These are phyloP conservation scores for Dalbergia oliveri DNA, from an alignment of 306 rosid species.

Conservation along the genomic window DNA sequence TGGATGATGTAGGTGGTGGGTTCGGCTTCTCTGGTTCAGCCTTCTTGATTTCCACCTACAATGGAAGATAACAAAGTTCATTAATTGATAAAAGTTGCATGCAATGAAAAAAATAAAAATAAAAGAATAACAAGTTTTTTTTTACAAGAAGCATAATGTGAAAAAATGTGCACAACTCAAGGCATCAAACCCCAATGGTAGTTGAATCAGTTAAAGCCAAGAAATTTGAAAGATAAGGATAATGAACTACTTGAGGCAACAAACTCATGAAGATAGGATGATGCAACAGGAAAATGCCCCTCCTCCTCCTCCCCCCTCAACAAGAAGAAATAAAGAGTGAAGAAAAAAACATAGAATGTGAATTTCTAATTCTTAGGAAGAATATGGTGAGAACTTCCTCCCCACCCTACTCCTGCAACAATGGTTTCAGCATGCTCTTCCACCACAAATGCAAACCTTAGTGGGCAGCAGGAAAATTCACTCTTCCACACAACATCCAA, in stretches of 20 bases:
- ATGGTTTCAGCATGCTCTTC: slow-evolving; percentile 11
- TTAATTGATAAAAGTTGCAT: neutral
- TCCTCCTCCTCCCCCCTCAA: neutral
- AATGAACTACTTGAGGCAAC: neutral
- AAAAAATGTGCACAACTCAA: neutral
- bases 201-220: slow-evolving; percentile 24
- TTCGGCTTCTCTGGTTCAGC: slow-evolving; percentile 98
- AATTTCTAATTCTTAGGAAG: neutral
- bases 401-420: neutral
- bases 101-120: neutral
- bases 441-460: neutral
- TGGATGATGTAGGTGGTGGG: slow-evolving; percentile 79
- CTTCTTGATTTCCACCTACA: slow-evolving; percentile 95
- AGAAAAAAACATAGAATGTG: too few species aligned
- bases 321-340: neutral
- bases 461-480: neutral
- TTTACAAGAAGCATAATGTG: neutral
- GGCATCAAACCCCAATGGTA: neutral
- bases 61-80: slow-evolving; percentile 19
- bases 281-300: neutral
- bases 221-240: slow-evolving; percentile 9
- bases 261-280: neutral
- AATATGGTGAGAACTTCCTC: neutral
- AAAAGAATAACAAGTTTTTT: neutral
- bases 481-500: neutral